Evolutionary conservation across 2,329 filamentous ascomycete genomes (phyloP), one percentile per base, ranked within the genome.

Genomic region (Teratosphaeria viscida): DNA sequence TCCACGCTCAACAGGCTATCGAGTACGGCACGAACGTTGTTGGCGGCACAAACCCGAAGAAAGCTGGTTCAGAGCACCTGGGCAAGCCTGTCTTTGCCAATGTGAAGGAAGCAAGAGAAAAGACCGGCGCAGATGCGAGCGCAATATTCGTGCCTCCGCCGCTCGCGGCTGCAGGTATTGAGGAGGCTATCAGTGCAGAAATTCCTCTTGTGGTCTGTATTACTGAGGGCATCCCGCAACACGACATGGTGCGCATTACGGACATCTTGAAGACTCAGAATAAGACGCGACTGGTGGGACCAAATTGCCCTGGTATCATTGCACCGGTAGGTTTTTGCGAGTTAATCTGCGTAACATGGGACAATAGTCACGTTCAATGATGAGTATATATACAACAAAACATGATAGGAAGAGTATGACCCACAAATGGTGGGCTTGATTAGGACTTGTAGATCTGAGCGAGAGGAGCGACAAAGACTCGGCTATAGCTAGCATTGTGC

Each of bases 171-270:
- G 87, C 86, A 70, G 88, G 92, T 85, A 99, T 99, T 69, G 92
- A 97, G 79, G 94, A 99, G 81, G 94, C 94, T 69, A 86, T 99
- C 73, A 80, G 82, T 69, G 94, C 94, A 67, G 94, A 99, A 80
- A 87, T 99, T 61, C 90, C 91, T 66, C 85, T 99, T 64, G 89
- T 95, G 70, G 94, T 99, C 71, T 96, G 92, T 77, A 97, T 97
- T 73, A 97, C 92, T 62, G 92, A 97, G 82, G 92, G 92, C 75
- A 96, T 96, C 71, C 92, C 92, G 68, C 92, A 96, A 79, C 91
- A 96, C 78, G 92, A 99, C 81, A 99, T 99, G 94, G 91, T 97
- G 71, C 91, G 92, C 80, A 96, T 97, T 77, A 96, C 94, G 75
- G 86, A 91, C 76, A 96, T 97, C 77, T 85, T 99, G 75, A 97